A percentile compares a stretch with the other conserved stretches of the same genome.
These are phyloP conservation scores for Epichloe aotearoae DNA, from an alignment of 2,329 filamentous ascomycete genomes.

Conservation along the genomic window DNA sequence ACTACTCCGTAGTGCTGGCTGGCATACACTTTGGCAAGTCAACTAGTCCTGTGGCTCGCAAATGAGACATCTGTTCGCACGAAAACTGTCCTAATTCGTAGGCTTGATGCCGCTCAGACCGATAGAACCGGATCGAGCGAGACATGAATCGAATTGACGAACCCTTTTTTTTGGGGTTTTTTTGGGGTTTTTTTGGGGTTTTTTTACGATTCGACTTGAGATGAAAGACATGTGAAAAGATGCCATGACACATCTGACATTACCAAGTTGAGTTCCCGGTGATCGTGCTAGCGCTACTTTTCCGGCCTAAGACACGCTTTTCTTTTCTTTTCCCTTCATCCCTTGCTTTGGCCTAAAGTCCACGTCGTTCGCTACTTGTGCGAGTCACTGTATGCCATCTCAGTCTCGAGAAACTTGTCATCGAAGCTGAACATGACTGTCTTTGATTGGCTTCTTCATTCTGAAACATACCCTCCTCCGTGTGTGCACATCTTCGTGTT, in stretches of 20 bases:
- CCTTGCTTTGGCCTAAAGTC: background rate
- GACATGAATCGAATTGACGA: background rate
- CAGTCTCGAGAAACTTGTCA: no score
- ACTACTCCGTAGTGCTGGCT: no score
- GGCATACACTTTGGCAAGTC: no score
- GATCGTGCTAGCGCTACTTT: no score
- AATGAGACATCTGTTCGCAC: background rate
- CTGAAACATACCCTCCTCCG: no score
- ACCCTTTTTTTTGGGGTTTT: background rate
- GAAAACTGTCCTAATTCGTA: background rate
- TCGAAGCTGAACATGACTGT: no score
- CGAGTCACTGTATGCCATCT: background rate
- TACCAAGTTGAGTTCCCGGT: no score
- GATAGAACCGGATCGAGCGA: background rate
- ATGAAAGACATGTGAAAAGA: background rate
- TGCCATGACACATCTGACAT: background rate
- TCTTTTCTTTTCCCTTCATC: background rate
- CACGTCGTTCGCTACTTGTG: background rate
- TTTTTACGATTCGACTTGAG: background rate
- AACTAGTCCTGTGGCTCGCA: background rate
- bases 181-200: background rate
- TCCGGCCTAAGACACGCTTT: background rate
- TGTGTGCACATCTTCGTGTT: no score
- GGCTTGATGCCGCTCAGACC: background rate
- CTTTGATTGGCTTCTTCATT: no score